These are phyloP conservation scores for Crithidia bombi DNA, from an alignment of 208 protist genomes.

Conservation along the genomic window DNA sequence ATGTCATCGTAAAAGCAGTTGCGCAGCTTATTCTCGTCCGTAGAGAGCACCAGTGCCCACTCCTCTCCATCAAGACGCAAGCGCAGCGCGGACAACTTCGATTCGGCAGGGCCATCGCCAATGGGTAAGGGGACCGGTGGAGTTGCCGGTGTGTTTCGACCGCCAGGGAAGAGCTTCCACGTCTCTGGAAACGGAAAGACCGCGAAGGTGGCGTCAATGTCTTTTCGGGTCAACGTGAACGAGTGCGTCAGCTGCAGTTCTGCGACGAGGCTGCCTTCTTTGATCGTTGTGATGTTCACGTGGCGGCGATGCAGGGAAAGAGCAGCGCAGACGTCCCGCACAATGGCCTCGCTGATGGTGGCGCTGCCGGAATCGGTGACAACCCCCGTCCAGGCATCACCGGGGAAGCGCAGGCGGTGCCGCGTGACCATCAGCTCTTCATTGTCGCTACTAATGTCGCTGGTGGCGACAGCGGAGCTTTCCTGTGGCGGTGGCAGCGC, in stretches of 20 bases:
- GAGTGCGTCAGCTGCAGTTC: slow-evolving; percentile 40
- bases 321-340: slow-evolving; percentile 40
- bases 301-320: slow-evolving; percentile 11
- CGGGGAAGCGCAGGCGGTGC: slow-evolving; percentile 36
- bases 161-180: slow-evolving; percentile 18
- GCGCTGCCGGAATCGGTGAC: slow-evolving; percentile 17
- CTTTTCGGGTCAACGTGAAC: slow-evolving; percentile 2
- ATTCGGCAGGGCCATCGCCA: neutral
- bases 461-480: neutral
- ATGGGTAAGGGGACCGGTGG: neutral
- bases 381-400: slow-evolving; percentile 34
- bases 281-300: slow-evolving; percentile 29
- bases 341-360: slow-evolving; percentile 34
- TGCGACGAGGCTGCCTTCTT: slow-evolving; percentile 32
- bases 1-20: slow-evolving; percentile 51
- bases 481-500: neutral
- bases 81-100: slow-evolving; percentile 1
- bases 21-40: slow-evolving; percentile 36
- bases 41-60: slow-evolving; percentile 21
- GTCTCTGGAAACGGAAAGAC: slow-evolving; percentile 26
- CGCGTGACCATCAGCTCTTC: slow-evolving; percentile 24
- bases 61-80: slow-evolving; percentile 28
- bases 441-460: slow-evolving; percentile 6
- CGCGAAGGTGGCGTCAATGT: slow-evolving; percentile 27
- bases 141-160: neutral